Evolutionary conservation across 352 stramenopile species (phyloP), one percentile per base, ranked within the genome.

Genomic region (Phytophthora brassicae): DNA sequence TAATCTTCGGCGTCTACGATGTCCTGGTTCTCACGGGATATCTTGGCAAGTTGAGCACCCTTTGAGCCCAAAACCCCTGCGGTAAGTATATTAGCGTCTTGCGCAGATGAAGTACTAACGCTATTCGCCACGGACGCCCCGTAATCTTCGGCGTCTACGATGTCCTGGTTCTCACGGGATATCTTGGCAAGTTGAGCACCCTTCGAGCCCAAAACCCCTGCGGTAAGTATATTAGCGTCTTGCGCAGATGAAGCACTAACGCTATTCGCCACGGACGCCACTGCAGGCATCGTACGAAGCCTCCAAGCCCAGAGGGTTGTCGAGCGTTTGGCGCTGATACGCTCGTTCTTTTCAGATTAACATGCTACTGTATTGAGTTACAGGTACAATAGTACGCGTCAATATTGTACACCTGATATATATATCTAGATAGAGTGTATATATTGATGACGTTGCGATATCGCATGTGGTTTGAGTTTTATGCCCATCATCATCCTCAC

Each of bases 1-100:
- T 70, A 70, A 14, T 76, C 64, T 13, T 66, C 50, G 7, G 58
- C 58, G 31, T 65, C 55, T 0, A 56, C 4, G 12, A 70, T 58
- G 2, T 62, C 63, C 16, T 64, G 58, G 31, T 74, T 71, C 0
- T 66, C 50, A 20, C 20, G 29, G 4, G 41, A 58, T 48, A 56
- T 64, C 45, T 63, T 50, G 3, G 16, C 33, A 2, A 47, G 28
- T 20, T 55, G 20, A 13, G 22, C 43, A 16, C 22, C 44, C 44
- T 68, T 56, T 9, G 31, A 44, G 26, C 19, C 22, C 19, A 51
- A 3, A 17, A 16, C 13, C 2, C 17, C 14, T 11, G 42, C 20
- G 2, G 19, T 4, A 16, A 31, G 53, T 16, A 61, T 7, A 14
- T 63, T 60, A 6, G 44, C 12, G 29, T 59, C 31, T 26, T 26